Base-by-base conservation (phyloP, 2,329 filamentous ascomycete genomes). In the Ascochyta pisi region DNA sequence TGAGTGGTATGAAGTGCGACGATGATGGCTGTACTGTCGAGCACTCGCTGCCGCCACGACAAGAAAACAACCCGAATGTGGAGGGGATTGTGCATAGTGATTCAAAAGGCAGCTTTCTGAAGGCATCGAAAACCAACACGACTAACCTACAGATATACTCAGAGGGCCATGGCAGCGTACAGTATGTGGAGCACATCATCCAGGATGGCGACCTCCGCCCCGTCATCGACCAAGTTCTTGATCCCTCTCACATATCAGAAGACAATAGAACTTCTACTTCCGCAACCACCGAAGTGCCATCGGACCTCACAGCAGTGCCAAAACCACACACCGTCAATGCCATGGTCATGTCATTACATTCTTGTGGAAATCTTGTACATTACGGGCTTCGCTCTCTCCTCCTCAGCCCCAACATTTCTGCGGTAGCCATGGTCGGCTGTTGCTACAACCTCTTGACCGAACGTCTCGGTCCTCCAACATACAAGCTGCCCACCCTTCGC, bases 391-490 rank as follows among this genome's bases (percentile, higher is more conserved):
- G 91, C 13, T 96, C 94, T 0, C 84, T 99, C 19, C 78, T 93
- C 1, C 78, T 96, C 54, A 98, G 97, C 71, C 89, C 90, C 0
- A 85, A 87, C 4, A 93, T 98, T 51, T 86, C 87, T 29, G 92
- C 92, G n/a, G 89, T 98, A 22, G 94, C 94, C 54, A 93, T 99
- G 72, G 92, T 99, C 57, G 95, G 95, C 42, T 99, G 95, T 80
- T 99, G 95, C 82, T 98, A 99, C 82, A 99, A 99, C 68, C 86
- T 98, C 6, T 80, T 98, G 65, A 97, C 94, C 0, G 95, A 98
- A 77, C 87, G 91, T 54, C 84, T 97, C 12, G 91, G 91, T 0
- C 91, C 92, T 1, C 89, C 92, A 16, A 92, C 91, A 0, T 94
- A 91, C 80, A 96, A 97, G 74, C 83, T 91, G 19, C 89, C 92